Evolutionary conservation across 805 yeast genomes (phyloP).

Genomic region (Wickerhamiella spandovensis): DNA sequence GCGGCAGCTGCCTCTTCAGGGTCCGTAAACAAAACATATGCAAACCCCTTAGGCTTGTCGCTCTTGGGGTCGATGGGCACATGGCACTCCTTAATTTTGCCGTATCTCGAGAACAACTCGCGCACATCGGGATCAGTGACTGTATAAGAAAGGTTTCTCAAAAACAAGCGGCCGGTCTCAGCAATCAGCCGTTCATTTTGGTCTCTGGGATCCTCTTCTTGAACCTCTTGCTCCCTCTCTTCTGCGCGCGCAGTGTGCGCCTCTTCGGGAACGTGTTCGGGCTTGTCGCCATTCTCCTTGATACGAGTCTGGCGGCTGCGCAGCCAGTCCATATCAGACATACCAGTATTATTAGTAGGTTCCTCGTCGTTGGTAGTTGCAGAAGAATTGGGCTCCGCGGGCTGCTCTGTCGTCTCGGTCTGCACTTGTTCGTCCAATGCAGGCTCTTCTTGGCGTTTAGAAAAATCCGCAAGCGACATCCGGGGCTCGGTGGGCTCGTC

Average conservation of each 20-base stretch:
- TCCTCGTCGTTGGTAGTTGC: too few relatives aligned
- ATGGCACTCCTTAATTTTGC: conserved; percentile 76
- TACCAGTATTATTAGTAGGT: conserved; percentile 35
- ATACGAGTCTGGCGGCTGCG: conserved; percentile 62
- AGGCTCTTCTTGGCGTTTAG: too few relatives aligned
- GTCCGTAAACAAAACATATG: conserved; percentile 60
- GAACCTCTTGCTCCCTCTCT: conserved; percentile 9
- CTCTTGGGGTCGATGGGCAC: conserved; percentile 84
- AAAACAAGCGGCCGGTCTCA: conserved; percentile 67
- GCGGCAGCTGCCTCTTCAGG: conserved; percentile 68
- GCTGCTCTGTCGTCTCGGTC: too few relatives aligned
- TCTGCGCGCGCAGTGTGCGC: conserved; percentile 1
- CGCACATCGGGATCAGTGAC: conserved; percentile 70
- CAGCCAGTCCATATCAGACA: conserved; percentile 82
- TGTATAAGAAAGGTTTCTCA: conserved; percentile 72
- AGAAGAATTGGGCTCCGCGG: too few relatives aligned
- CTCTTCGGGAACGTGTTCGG: conserved; percentile 1
- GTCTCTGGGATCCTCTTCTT: conserved; percentile 3
- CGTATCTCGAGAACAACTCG: conserved; percentile 50
- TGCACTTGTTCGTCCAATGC: too few relatives aligned
- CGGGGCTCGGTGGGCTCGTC: conserved; percentile 4
- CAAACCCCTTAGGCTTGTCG: conserved; percentile 85
- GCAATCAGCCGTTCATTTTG: conserved; percentile 36
- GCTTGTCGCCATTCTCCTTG: conserved; percentile 29
- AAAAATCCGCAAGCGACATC: neutral